Base-by-base conservation (phyloP, 805 yeast genomes). In the Candida wancherniae region DNA sequence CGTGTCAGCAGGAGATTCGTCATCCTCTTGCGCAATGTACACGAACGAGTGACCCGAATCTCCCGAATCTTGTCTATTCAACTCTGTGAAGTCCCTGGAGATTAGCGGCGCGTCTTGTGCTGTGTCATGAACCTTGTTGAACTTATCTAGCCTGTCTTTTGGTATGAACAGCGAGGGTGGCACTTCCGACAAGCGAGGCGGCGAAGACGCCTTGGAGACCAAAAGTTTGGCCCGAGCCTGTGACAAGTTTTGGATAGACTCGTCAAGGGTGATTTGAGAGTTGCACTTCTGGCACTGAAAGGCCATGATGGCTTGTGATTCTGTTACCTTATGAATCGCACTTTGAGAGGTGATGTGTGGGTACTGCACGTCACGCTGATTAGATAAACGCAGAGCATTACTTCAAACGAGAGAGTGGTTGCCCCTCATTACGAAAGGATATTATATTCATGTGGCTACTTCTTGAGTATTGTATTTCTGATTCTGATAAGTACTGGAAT, bases 271-370 rank as follows among this genome's bases (percentile, higher is more conserved):
- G 19, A 82, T 48, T 1, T 84, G 81, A 13, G 73, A 61, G 36
- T 73, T 67, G 53, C 90, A 82, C 44, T 75, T 58, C 48, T 75
- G 83, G 55, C 92, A 82, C 15, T 48, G 36, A 34, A 59, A 43
- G 19, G 42, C 34, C 48, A 44, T 44, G 10, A 9, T 19, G 15
- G 8, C 6, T 19, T 15, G 8, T 15, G 7, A 18, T 18, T 18
- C n/a, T n/a, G n/a, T n/a, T n/a, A n/a, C n/a, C n/a, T n/a, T n/a
- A n/a, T n/a, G n/a, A n/a, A n/a, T n/a, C n/a, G n/a, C n/a, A n/a
- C n/a, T n/a, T n/a, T n/a, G n/a, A n/a, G n/a, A n/a, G n/a, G n/a
- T n/a, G n/a, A n/a, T n/a, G n/a, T n/a, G n/a, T n/a, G n/a, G n/a
- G n/a, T n/a, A n/a, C n/a, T n/a, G n/a, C n/a, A n/a, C n/a, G n/a